Conservation (phyloP, 2,329 filamentous ascomycete species). For the Monosporascus sp. region DNA sequence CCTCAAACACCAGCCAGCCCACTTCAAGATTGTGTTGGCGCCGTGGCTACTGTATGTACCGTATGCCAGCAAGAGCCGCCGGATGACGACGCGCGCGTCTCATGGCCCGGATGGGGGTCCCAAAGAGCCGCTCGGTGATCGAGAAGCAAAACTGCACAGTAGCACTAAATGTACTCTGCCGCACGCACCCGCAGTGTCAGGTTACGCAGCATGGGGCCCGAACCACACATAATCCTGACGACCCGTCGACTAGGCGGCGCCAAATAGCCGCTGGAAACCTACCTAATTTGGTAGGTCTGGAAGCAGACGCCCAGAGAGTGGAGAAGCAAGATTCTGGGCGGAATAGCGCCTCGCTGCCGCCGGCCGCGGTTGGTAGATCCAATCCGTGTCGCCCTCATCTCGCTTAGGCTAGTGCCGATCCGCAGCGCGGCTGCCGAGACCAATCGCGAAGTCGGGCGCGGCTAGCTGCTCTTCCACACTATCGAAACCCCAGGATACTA, state of each 20-base stretch:
- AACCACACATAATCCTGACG: not conserved
- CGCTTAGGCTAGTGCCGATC: no score
- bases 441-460: not conserved
- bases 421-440: not conserved
- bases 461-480: not conserved
- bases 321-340: no score
- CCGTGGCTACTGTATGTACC: no score
- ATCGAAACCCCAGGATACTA: not conserved
- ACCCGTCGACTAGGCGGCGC: not conserved
- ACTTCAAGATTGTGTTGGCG: no score
- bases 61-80: not conserved
- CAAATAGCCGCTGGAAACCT: not conserved
- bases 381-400: no score
- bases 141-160: not conserved
- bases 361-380: no score
- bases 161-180: not conserved
- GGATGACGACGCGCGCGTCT: not conserved
- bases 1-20: not conserved
- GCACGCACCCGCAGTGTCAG: not conserved
- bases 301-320: no score
- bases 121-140: not conserved
- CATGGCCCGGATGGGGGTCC: no score
- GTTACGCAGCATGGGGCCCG: not conserved
- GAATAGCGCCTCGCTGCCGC: no score
- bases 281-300: no score